Base-by-base conservation (phyloP, 164 flowering plant genomes). In the Nelumbo lutea region DNA sequence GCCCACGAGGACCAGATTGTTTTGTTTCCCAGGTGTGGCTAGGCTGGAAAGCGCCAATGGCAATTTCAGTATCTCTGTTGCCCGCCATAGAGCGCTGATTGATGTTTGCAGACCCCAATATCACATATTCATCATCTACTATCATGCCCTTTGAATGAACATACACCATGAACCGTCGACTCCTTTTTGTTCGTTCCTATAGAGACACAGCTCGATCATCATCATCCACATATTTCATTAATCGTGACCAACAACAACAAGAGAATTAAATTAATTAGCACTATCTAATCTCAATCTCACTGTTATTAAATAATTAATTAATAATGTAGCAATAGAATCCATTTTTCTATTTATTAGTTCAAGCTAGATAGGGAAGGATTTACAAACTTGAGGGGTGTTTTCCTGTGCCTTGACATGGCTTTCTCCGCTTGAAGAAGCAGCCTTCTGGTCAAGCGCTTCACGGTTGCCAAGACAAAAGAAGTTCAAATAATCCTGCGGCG, bases 381-480 rank as follows among this genome's bases (percentile, higher is more conserved):
- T 8, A 67, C 1, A 27, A 66, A 86, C 93, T 68, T 83, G 90
- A 61, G 90, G 84, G 67, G 81, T 75, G 46, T 75, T 82, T 72
- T 63, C 75, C 39, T 71, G 61, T 55, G 51, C 44, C 2, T 82
- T 50, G 65, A 50, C 27, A 27, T 27, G 27, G 27, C 27, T 27
- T 27, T 27, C 27, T 27, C 27, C 68, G 15, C 56, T 42, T 51
- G 46, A 14, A 14, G 70, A 47, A 15, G 41, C 42, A 47, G 65
- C 42, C 48, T 59, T 70, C 2, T 69, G 64, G 38, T 78, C 73
- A 15, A 46, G 59, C 3, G 70, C 79, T 78, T 88, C 90, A 9
- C 90, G 90, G 68, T 81, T 88, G 9, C 90, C 93, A 39, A 88
- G 84, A 73, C 93, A 88, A 76, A 87, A 88, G 87, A 88, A 87